Percentiles rank a stretch among this genome's conserved stretches.
These are phyloP conservation scores for Mucor mucedo DNA, from an alignment of 371 early-diverging fungal species.

Conservation along the genomic window DNA sequence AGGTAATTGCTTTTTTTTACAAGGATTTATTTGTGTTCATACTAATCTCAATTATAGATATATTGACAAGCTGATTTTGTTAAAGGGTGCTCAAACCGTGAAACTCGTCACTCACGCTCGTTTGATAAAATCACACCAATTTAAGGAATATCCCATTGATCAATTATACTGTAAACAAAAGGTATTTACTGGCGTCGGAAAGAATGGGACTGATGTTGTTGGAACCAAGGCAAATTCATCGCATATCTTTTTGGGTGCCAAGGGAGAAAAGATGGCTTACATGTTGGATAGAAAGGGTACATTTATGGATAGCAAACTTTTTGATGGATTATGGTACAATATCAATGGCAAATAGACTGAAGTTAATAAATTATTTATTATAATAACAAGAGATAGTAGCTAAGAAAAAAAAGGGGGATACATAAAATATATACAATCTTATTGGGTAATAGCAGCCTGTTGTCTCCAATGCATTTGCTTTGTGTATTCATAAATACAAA, in stretches of 20 bases:
- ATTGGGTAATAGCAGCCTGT: slow-evolving; percentile 10
- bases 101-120: slow-evolving; percentile 49
- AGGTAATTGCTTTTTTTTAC: slow-evolving; percentile 28
- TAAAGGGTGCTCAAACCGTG: slow-evolving; percentile 41
- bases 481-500: slow-evolving; percentile 66
- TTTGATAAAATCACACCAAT: slow-evolving; percentile 36
- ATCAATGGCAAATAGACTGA: slow-evolving; percentile 13
- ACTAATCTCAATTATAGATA: slow-evolving; percentile 32
- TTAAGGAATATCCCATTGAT: slow-evolving; percentile 47
- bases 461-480: slow-evolving; percentile 58
- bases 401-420: slow-evolving; percentile 3
- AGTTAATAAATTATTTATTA: neutral
- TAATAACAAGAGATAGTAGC: neutral
- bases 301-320: slow-evolving; percentile 51
- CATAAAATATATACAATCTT: neutral
- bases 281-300: slow-evolving; percentile 55
- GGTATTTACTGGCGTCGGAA: slow-evolving; percentile 51
- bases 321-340: slow-evolving; percentile 53
- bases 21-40: neutral
- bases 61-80: slow-evolving; percentile 43
- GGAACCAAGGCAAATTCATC: slow-evolving; percentile 43
- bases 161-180: slow-evolving; percentile 48
- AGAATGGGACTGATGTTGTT: slow-evolving; percentile 40
- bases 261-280: slow-evolving; percentile 51
- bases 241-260: slow-evolving; percentile 46